Percentiles rank a stretch among this genome's conserved stretches.
Conservation (phyloP, 1,284 basidiomycete genomes). For the Hemileia vastatrix region DNA sequence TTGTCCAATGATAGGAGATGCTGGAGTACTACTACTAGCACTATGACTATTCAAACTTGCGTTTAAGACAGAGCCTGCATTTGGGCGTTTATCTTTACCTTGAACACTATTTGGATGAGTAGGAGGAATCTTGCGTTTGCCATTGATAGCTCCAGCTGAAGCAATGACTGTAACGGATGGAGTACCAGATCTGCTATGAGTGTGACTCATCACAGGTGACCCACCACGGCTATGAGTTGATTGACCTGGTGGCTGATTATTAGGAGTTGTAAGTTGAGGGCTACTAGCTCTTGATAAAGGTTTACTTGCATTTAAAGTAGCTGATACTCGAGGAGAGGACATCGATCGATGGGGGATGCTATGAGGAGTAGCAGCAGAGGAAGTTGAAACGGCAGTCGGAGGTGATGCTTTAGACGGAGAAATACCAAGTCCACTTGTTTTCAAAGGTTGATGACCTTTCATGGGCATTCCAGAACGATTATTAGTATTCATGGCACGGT, state of each 20-base stretch:
- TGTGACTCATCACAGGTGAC: conserved; percentile 3
- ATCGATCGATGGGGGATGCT: no score
- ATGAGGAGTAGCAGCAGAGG: no score
- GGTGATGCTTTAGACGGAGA: no score
- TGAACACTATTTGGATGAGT: conserved; percentile 1
- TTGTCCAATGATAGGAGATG: neutral
- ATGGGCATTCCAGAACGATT: no score
- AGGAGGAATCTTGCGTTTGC: conserved; percentile 16
- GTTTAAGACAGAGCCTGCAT: no score
- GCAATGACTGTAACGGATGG: neutral
- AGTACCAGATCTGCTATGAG: neutral
- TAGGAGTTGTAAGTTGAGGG: conserved; percentile 9
- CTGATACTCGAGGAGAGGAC: no score
- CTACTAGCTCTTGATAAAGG: conserved; percentile 15
- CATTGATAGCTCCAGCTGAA: neutral
- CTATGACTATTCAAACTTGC: no score
- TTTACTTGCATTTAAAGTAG: no score
- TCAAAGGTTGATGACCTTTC: no score
- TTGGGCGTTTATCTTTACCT: conserved; percentile 14
- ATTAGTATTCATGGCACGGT: no score
- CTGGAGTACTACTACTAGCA: neutral
- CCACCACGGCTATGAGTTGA: conserved; percentile 5
- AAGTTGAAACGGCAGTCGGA: no score
- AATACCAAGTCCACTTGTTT: no score
- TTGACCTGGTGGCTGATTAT: conserved; percentile 1